Evolutionary conservation across 805 yeast genomes (phyloP), one percentile per base, ranked within the genome.

Genomic region (Wickerhamiella brachini): DNA sequence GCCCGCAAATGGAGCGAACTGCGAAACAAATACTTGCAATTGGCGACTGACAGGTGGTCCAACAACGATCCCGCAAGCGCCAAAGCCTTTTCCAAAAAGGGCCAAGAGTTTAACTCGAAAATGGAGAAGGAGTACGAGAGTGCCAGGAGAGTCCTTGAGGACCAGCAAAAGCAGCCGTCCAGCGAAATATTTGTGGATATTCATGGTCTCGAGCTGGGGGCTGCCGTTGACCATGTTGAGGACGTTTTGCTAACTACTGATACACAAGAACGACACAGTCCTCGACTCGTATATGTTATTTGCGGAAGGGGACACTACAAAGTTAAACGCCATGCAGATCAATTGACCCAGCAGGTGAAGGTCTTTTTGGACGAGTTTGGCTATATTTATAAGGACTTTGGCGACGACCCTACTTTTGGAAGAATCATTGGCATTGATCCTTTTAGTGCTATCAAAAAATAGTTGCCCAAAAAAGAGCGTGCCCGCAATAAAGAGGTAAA

Each of bases 371-470:
- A 71, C 53, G 61, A 63, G 41, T 55, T 64, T 51, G 74, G 73
- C 2, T 71, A 65, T 51, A 64, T 65, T 49, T 69, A 68, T 62
- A 65, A 66, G 24, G 62, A 64, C n/a, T 63, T 66, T 45, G 65
- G 66, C 29, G 65, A 64, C 6, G 59, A 58, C 29, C 55, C 62
- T 1, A 56, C 52, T 18, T 68, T 58, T 51, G 75, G 75, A 1
- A 61, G 67, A 6, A 50, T 71, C 3, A 61, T 69, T n/a, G 74
- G 68, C 12, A 59, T 71, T 6, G 74, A 71, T 51, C 73, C 75
- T 2, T 71, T 69, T 70, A 56, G 60, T 7, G 61, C 59, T 34
- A 34, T 58, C 41, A 29, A 29, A 29, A 29, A 29, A 12, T 29
- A 29, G 34, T 7, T 12, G 3, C 34, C n/a, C n/a, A n/a, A n/a